These are phyloP conservation scores for Astragalus membranaceus DNA, from an alignment of 306 rosid genomes.

Conservation along the genomic window DNA sequence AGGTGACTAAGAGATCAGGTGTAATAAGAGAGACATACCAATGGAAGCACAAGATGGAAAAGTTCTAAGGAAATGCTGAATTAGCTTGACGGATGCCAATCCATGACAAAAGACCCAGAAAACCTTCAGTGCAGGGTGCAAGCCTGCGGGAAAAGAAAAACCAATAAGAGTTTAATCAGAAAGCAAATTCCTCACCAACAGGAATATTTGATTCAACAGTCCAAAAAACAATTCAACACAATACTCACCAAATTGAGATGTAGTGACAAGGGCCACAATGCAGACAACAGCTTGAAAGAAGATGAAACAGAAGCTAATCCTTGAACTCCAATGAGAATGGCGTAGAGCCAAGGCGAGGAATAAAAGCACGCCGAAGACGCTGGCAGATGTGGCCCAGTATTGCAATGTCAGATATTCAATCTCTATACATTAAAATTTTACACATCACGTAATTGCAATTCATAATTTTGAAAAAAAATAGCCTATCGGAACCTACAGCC, in stretches of 20 bases:
- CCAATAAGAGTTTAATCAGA: neutral
- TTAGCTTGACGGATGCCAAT: constrained; percentile 65
- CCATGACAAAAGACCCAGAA: constrained; percentile 81
- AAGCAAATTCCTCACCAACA: neutral
- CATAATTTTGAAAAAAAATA: neutral
- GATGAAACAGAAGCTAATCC: constrained; percentile 38
- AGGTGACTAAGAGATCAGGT: neutral
- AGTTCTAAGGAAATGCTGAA: constrained; percentile 61
- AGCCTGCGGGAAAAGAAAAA: constrained; percentile 33
- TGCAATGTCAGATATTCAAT: constrained; percentile 68
- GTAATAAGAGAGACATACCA: constrained; percentile 48
- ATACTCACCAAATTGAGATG: constrained; percentile 48
- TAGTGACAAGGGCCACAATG: constrained; percentile 38
- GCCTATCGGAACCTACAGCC: neutral
- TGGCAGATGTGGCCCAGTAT: constrained; percentile 81
- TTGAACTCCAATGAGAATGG: constrained; percentile 35
- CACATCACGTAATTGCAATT: constrained; percentile 11
- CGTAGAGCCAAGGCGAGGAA: constrained; percentile 37
- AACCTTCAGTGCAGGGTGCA: constrained; percentile 42
- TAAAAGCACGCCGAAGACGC: constrained; percentile 59
- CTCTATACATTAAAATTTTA: constrained; percentile 40
- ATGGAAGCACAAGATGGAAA: constrained; percentile 91
- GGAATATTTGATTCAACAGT: neutral
- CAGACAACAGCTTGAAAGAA: constrained; percentile 40
- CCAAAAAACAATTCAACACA: neutral